These are phyloP conservation scores for Cercospora citrullina DNA, from an alignment of 2,329 filamentous ascomycete species.

Conservation along the genomic window DNA sequence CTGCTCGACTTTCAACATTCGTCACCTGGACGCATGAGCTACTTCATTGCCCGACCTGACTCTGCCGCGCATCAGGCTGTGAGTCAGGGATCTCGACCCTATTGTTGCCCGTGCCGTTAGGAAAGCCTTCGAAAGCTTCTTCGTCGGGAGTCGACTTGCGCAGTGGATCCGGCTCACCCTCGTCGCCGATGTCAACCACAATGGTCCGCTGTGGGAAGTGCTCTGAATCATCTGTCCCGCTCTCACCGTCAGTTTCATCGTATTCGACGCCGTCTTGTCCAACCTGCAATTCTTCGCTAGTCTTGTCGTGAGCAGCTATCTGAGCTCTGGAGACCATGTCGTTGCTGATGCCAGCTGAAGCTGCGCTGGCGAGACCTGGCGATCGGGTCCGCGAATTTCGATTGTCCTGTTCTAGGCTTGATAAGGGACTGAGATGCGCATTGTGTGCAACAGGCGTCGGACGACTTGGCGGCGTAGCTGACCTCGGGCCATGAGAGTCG, in stretches of 20 bases:
- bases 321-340: neutral
- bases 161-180: neutral
- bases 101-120: neutral
- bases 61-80: neutral
- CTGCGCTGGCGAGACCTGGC: neutral
- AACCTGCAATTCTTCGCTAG: neutral
- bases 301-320: neutral
- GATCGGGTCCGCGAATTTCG: neutral
- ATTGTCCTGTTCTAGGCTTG: slow-evolving; percentile 2
- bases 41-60: neutral
- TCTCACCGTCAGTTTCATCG: neutral
- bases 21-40: neutral
- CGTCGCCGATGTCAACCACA: neutral
- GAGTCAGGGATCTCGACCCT: slow-evolving; percentile 15
- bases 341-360: neutral
- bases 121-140: neutral
- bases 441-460: neutral
- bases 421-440: neutral
- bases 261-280: neutral
- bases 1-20: neutral
- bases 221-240: neutral
- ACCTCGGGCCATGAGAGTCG: neutral
- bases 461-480: neutral
- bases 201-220: neutral
- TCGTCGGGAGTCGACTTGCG: neutral